Conservation (phyloP, 1,284 basidiomycete genomes). For the Ustilago tritici region DNA sequence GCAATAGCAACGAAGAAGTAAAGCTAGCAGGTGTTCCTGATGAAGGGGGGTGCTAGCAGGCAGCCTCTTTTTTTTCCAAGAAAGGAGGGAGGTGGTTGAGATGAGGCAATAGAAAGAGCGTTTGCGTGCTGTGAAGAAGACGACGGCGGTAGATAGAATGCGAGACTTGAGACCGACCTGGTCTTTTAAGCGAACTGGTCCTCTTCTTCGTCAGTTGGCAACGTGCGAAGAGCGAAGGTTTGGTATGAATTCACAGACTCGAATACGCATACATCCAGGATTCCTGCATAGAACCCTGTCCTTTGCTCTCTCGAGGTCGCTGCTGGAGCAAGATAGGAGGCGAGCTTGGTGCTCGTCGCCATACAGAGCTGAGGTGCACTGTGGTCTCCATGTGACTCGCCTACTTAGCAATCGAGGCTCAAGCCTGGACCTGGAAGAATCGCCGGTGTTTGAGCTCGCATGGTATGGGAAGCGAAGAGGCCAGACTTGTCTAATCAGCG, state of each 20-base stretch:
- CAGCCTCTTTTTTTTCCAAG: not conserved
- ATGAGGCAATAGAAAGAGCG: not conserved
- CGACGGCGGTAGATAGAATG: not conserved
- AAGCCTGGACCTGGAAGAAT: not conserved
- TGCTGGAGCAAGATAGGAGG: not conserved
- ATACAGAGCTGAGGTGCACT: not conserved
- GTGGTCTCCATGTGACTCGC: not conserved
- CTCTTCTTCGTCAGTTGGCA: no score
- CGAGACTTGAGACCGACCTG: not conserved
- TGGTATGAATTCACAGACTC: not conserved
- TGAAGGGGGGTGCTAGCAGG: not conserved
- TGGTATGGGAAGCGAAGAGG: not conserved
- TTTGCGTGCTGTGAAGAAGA: not conserved
- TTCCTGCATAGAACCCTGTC: not conserved
- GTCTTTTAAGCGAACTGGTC: not conserved
- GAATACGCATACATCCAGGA: not conserved
- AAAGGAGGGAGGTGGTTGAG: not conserved
- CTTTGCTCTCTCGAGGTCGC: not conserved
- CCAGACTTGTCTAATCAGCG: not conserved
- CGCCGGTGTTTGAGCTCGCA: not conserved
- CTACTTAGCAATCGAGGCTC: not conserved
- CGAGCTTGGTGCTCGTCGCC: not conserved
- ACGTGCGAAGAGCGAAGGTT: not conserved
- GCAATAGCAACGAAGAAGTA: constrained; percentile 3
- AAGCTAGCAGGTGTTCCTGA: not conserved